These are phyloP conservation scores for Phytophthora rubi DNA, from an alignment of 352 stramenopile genomes.

Conservation along the genomic window DNA sequence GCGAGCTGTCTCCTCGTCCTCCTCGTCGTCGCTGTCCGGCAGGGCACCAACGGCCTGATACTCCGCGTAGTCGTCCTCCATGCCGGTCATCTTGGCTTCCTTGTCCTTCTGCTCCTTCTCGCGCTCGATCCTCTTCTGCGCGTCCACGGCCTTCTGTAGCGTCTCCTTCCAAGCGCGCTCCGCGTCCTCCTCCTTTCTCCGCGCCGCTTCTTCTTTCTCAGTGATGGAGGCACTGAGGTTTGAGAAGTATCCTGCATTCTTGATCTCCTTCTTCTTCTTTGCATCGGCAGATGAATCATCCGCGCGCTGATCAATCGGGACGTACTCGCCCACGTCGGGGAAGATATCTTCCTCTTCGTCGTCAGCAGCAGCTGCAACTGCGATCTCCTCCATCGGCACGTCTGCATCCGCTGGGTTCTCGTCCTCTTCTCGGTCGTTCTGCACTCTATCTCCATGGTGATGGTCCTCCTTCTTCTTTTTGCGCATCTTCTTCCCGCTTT, in stretches of 20 bases:
- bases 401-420: slow-evolving; percentile 1
- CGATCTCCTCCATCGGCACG: slow-evolving; percentile 5
- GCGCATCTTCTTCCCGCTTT: slow-evolving; percentile 45
- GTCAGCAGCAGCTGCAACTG: slow-evolving; percentile 14
- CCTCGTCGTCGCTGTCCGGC: slow-evolving; percentile 72
- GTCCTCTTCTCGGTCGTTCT: not conserved
- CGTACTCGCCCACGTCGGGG: slow-evolving; percentile 69
- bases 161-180: slow-evolving; percentile 66
- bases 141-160: slow-evolving; percentile 59
- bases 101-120: slow-evolving; percentile 49
- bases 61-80: slow-evolving; percentile 65
- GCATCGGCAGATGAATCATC: slow-evolving; percentile 22
- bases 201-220: slow-evolving; percentile 51
- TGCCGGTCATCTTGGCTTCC: slow-evolving; percentile 41
- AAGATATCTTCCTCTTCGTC: slow-evolving; percentile 80
- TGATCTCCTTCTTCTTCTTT: slow-evolving; percentile 24
- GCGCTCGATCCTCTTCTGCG: slow-evolving; percentile 49
- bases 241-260: slow-evolving; percentile 60
- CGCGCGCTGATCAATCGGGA: slow-evolving; percentile 62
- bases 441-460: not conserved
- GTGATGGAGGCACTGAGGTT: slow-evolving; percentile 77
- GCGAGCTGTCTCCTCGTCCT: slow-evolving; percentile 42
- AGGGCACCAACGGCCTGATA: slow-evolving; percentile 51
- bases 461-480: slow-evolving; percentile 50
- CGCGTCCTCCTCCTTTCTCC: slow-evolving; percentile 49